Evolutionary conservation across 306 rosid species (phyloP).

Genomic region (Glycyrrhiza uralensis): DNA sequence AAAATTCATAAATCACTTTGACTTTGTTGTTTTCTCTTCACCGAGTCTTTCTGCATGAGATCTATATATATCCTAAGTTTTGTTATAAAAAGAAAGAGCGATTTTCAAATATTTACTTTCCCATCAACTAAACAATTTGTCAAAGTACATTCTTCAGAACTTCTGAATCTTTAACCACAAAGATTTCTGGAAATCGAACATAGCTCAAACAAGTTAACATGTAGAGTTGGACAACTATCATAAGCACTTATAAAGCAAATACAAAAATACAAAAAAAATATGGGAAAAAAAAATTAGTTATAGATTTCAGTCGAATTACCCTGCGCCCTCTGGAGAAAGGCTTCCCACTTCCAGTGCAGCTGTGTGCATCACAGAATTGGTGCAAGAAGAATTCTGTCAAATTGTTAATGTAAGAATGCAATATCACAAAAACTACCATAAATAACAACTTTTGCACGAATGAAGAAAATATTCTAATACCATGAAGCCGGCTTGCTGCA

Average conservation of each 20-base stretch:
- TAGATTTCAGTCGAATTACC: slow-evolving; percentile 41
- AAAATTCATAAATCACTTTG: slow-evolving; percentile 3
- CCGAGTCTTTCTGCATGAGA: neutral
- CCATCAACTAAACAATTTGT: neutral
- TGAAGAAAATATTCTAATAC: slow-evolving; percentile 35
- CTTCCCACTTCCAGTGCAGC: slow-evolving; percentile 54
- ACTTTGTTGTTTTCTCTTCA: slow-evolving; percentile 9
- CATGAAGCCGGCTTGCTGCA: slow-evolving; percentile 64
- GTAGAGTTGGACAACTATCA: neutral
- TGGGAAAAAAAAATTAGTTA: neutral
- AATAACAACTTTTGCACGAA: slow-evolving; percentile 18
- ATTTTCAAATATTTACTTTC: neutral
- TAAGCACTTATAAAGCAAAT: neutral
- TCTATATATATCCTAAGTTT: slow-evolving; percentile 1
- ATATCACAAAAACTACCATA: neutral
- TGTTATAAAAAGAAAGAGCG: neutral
- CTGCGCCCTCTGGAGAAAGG: slow-evolving; percentile 70
- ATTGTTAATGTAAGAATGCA: slow-evolving; percentile 16
- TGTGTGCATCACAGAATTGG: slow-evolving; percentile 79
- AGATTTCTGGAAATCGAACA: slow-evolving; percentile 6
- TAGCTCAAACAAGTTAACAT: neutral
- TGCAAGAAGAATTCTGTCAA: slow-evolving; percentile 67
- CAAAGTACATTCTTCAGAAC: neutral
- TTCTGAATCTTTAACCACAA: slow-evolving; percentile 5
- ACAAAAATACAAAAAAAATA: neutral